phyloP scores from a whole-genome alignment of 225 moss, liverwort and hornwort species.

The Polytrichum formosum region DNA sequence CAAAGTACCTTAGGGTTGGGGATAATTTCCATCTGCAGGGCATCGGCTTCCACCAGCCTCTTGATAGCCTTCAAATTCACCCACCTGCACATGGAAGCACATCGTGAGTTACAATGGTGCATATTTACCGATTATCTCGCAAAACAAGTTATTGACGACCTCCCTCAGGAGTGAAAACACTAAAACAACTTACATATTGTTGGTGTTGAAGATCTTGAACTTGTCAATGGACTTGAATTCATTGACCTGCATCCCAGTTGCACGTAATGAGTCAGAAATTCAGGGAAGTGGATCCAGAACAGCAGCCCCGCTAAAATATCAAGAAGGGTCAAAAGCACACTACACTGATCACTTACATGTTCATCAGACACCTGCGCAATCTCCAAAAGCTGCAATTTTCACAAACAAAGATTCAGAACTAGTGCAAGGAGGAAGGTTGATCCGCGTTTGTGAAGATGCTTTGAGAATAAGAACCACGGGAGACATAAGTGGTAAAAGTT shows the following conservation, averaged over 20 bases:
- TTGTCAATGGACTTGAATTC: slow-evolving; percentile 99
- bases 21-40: slow-evolving; percentile 97
- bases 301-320: background rate
- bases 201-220: slow-evolving; percentile 99
- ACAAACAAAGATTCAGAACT: background rate
- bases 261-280: too few relatives aligned
- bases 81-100: slow-evolving; percentile 51
- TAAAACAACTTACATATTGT: slow-evolving; percentile 65
- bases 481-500: too few relatives aligned
- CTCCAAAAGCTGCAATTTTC: slow-evolving; percentile 76
- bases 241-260: slow-evolving; percentile 47
- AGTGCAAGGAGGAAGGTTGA: background rate
- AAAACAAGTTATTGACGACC: too few relatives aligned
- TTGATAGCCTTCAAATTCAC: slow-evolving; percentile 92
- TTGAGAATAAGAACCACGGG: too few relatives aligned
- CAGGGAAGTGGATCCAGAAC: too few relatives aligned
- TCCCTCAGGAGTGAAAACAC: too few relatives aligned
- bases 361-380: slow-evolving; percentile 97
- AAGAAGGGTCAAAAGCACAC: background rate
- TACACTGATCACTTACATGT: slow-evolving; percentile 52
- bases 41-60: slow-evolving; percentile 80
- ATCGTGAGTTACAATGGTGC: too few relatives aligned
- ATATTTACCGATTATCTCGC: too few relatives aligned
- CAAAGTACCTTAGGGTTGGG: slow-evolving; percentile 89
- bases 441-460: background rate